Conservation (phyloP, 2,329 filamentous ascomycete genomes). For the Claviceps purpurea region DNA sequence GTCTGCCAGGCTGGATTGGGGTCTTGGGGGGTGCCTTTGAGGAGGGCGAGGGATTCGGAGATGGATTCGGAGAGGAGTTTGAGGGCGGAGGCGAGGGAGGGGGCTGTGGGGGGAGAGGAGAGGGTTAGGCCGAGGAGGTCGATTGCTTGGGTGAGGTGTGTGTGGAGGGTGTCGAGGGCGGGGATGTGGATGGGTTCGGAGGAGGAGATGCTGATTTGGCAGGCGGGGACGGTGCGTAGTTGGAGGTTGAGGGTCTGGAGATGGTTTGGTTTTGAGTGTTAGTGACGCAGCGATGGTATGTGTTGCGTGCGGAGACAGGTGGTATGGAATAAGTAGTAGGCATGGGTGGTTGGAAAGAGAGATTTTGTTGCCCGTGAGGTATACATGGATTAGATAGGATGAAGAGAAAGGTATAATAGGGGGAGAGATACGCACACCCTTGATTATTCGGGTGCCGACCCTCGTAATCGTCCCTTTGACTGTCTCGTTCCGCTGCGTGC, state of each 20-base stretch:
- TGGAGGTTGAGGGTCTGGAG: constrained; percentile 61
- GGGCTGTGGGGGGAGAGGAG: constrained; percentile 47
- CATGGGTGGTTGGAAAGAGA: neutral
- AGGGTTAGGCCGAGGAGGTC: constrained; percentile 64
- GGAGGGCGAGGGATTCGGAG: constrained; percentile 36
- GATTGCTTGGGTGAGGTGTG: constrained; percentile 69
- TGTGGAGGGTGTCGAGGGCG: constrained; percentile 58
- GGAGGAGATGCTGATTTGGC: constrained; percentile 35
- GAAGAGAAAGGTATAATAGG: neutral
- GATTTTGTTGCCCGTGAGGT: neutral
- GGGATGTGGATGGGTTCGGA: constrained; percentile 45
- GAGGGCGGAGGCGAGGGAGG: constrained; percentile 42
- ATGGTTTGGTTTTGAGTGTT: too few relatives aligned
- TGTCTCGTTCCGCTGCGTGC: constrained; percentile 72
- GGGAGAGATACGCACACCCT: constrained; percentile 50
- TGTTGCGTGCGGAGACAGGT: too few relatives aligned
- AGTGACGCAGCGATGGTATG: too few relatives aligned
- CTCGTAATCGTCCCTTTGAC: constrained; percentile 89
- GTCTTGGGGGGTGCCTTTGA: constrained; percentile 37
- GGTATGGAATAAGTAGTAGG: too few relatives aligned
- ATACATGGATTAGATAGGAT: neutral
- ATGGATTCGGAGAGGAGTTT: constrained; percentile 42
- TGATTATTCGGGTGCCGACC: constrained; percentile 80
- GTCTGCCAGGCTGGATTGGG: constrained; percentile 31
- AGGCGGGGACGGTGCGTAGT: constrained; percentile 50